phyloP scores from a whole-genome alignment of 441 rosid genomes.

The Erysimum cheiri region DNA sequence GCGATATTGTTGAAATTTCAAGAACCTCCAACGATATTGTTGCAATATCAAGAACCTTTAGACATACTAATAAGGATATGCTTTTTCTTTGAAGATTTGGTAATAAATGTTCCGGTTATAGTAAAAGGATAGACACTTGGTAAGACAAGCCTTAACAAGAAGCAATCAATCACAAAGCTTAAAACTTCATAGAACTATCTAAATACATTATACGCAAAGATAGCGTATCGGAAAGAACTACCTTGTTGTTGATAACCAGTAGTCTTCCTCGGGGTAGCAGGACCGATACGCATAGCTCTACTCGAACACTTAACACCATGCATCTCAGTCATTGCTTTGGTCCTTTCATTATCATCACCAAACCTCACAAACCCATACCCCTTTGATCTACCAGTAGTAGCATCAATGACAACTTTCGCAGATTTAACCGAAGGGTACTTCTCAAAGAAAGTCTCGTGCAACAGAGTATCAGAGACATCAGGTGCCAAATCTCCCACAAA shows the following conservation, averaged over 20 bases:
- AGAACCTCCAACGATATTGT: neutral
- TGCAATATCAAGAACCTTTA: neutral
- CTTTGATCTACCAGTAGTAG: conserved; percentile 85
- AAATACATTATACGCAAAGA: neutral
- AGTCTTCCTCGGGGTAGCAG: conserved; percentile 92
- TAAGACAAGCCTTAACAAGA: neutral
- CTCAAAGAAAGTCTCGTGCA: conserved; percentile 71
- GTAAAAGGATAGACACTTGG: neutral
- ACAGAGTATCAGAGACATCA: conserved; percentile 76
- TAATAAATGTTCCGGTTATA: no score
- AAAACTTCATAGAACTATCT: neutral
- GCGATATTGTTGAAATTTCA: no score
- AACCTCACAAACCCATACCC: conserved; percentile 98
- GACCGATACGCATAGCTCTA: conserved; percentile 95
- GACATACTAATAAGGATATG: no score
- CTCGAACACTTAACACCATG: conserved; percentile 84
- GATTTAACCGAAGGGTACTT: conserved; percentile 85
- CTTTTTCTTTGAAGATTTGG: no score
- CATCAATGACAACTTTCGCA: conserved; percentile 89
- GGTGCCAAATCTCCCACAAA: conserved; percentile 95
- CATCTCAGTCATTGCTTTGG: conserved; percentile 92
- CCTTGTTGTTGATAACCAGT: conserved; percentile 74
- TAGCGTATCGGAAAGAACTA: neutral
- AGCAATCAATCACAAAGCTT: neutral
- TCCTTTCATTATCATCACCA: conserved; percentile 82